Evolutionary conservation across 345 rosid species (phyloP).

Genomic region (Rhizophora mangle): DNA sequence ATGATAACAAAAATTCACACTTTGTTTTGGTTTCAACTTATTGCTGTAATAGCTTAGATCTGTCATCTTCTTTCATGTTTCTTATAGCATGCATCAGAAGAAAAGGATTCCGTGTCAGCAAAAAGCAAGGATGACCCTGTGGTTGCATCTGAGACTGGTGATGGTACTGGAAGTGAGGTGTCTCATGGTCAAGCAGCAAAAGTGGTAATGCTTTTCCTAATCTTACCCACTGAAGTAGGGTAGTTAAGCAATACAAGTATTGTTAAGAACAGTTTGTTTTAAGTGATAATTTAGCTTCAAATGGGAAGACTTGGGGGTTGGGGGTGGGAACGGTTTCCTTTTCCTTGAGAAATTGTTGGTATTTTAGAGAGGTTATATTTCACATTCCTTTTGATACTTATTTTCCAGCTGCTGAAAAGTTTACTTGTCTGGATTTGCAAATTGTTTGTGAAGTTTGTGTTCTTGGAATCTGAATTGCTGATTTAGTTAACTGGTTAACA

Average conservation of each 20-base stretch:
- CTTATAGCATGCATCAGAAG: constrained; percentile 40
- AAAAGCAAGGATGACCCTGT: constrained; percentile 34
- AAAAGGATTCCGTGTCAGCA: constrained; percentile 31
- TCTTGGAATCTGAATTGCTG: constrained; percentile 1
- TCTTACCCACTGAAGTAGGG: not conserved
- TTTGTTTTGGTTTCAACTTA: not conserved
- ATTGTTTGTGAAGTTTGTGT: not conserved
- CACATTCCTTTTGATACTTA: not conserved
- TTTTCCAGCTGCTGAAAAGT: not conserved
- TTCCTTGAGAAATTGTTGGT: too few species aligned
- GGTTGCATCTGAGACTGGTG: constrained; percentile 37
- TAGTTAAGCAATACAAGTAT: not conserved
- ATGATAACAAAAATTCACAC: not conserved
- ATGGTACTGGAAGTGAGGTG: constrained; percentile 33
- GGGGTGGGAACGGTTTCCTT: too few species aligned
- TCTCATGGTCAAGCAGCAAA: constrained; percentile 37
- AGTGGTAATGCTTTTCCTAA: constrained; percentile 28
- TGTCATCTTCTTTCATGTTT: constrained; percentile 15
- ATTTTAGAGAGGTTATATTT: not conserved
- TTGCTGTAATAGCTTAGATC: not conserved
- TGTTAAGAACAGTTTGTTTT: not conserved
- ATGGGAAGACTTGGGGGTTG: too few species aligned
- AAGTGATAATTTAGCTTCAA: not conserved
- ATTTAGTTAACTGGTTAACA: not conserved
- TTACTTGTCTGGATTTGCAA: not conserved